A percentile compares a stretch with the other conserved stretches of the same genome.
These are phyloP conservation scores for sunflower (Helianthus annuus) DNA, from an alignment of 129 eudicot genomes.

Conservation along the genomic window DNA sequence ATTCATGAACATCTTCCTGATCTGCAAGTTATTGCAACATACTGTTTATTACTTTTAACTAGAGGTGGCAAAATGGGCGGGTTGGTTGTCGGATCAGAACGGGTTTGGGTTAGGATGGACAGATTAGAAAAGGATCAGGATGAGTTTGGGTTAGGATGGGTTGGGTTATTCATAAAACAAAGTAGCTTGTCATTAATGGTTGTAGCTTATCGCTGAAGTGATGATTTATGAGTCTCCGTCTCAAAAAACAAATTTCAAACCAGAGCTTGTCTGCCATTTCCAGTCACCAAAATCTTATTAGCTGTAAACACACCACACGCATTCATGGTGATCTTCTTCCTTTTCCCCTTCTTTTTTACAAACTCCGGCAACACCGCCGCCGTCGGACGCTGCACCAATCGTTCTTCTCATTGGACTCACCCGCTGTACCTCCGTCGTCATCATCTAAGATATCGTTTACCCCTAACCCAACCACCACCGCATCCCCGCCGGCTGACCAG, in stretches of 20 bases:
- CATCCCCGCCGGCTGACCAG: conserved; percentile 32
- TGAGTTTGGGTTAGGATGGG: too few relatives aligned
- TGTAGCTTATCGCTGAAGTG: not conserved
- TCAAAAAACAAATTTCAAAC: conserved; percentile 16
- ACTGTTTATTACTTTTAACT: too few relatives aligned
- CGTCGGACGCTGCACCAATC: conserved; percentile 62
- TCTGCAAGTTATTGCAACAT: too few relatives aligned
- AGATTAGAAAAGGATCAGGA: too few relatives aligned
- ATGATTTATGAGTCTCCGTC: not conserved
- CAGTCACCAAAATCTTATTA: conserved; percentile 28
- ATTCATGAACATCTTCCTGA: too few relatives aligned
- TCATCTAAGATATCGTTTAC: conserved; percentile 27
- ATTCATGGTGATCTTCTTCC: conserved; percentile 23
- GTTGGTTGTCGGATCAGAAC: too few relatives aligned
- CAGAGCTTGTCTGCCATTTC: conserved; percentile 1
- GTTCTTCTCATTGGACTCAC: conserved; percentile 54
- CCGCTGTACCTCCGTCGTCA: conserved; percentile 20
- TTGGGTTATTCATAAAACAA: too few relatives aligned
- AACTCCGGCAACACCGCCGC: conserved; percentile 21
- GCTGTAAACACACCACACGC: conserved; percentile 24
- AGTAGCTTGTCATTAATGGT: not conserved
- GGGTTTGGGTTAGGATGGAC: too few relatives aligned
- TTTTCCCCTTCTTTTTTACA: conserved; percentile 14
- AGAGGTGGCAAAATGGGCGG: too few relatives aligned
- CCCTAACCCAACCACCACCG: conserved; percentile 43